Base-by-base conservation (phyloP, 805 yeast genomes). In the Debaryomyces maramus region DNA sequence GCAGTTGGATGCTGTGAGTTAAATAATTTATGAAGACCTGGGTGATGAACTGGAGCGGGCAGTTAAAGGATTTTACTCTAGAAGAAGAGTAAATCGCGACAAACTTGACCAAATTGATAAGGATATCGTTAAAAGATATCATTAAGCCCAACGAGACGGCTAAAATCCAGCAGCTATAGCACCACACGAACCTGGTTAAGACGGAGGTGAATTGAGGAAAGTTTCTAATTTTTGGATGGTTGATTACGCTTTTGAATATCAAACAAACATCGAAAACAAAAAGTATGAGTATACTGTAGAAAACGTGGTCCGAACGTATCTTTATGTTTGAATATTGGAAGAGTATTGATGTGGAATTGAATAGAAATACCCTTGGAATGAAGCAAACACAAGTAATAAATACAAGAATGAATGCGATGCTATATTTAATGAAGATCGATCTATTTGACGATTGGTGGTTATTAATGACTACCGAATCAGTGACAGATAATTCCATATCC, bases 291-390 rank as follows among this genome's bases (percentile, higher is more conserved):
- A 53, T 19, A 9, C 63, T 40, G 32, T 51, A 39, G 31, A 46
- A 46, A 17, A 62, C 19, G 36, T 63, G 64, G 39, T 63, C 68
- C 10, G 51, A 54, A 9, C 48, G 53, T n/a, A 65, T 13, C 11
- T 21, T 26, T 27, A 49, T 18, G 13, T 26, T 7, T 18, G 29
- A 34, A 6, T 19, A 16, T 13, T 35, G 32, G 28, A 46, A 38
- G 6, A 56, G 17, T 3, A 46, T 44, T 16, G 55, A 41, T 10
- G 63, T 44, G 8, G 65, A 53, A 22, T 53, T 58, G 32, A 54
- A 44, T 27, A 55, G 38, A 6, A 53, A 40, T 4, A 36, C 27
- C 5, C 39, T 39, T 8, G 58, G 60, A 15, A 45, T 18, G 8
- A 41, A 15, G 11, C 36, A 16, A 3, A 34, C 30, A 9, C 38